Evolutionary conservation across 202 grass and related monocot genomes (phyloP), one percentile per base, ranked within the genome.

Genomic region (Zoysia matrella): DNA sequence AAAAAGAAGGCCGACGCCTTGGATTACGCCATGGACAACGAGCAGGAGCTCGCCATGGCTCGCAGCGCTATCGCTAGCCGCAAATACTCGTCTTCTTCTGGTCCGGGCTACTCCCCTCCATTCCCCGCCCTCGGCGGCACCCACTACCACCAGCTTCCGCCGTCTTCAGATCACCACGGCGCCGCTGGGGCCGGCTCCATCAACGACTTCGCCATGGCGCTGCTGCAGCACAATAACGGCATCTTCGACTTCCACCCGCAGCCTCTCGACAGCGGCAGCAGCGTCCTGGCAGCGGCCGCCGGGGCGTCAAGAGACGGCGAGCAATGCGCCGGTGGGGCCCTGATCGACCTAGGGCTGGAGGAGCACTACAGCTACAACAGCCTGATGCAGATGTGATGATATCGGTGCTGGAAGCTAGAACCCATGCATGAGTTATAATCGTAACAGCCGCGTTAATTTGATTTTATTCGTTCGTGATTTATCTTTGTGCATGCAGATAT

Each of bases 1-100:
- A 97, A 97, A 80, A 97, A 90, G 74, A 92, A 92, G 51, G 73
- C 76, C 8, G 91, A 97, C 43, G 47, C 82, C 11, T 61, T 62
- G 67, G 88, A 79, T 4, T 83, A 85, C 58, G 45, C 13, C 69
- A 74, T 90, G 78, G 88, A 88, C 47, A 83, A 15, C 14, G 76
- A 91, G 55, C 86, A 84, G 0, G 86, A 82, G 1, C 43, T 74
- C 30, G 9, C 11, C 63, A 80, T 88, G 86, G 41, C 86, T 42
- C 14, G 58, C 6, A 6, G 60, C 46, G 13, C 60, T 2, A 11
- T 22, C 39, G 12, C 39, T 45, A 53, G 67, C 61, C 8, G 2
- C 65, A 71, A 69, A 56, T 70, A 74, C 14, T 64, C 78, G 0
- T 70, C 71, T 8, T 72, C 67, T 4, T 18, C 75, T 9, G 69